phyloP scores from a whole-genome alignment of 2,329 filamentous ascomycete species.

The Botryosphaeria dothidea region DNA sequence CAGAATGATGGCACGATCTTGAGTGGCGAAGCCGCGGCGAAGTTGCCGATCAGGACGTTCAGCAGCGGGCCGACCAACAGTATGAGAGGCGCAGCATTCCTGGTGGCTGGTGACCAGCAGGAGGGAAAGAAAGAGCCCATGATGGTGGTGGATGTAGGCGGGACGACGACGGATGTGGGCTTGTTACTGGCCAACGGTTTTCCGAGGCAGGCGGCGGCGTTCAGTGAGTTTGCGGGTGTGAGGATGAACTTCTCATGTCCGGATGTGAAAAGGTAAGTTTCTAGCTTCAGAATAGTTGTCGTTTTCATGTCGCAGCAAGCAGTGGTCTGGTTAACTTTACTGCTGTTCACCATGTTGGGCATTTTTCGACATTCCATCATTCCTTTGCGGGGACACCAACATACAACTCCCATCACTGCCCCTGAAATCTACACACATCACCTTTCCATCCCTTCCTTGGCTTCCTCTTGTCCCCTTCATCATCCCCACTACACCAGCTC shows the following conservation, averaged over 20 bases:
- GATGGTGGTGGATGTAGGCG: slow-evolving; percentile 64
- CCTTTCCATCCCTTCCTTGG: too few relatives aligned
- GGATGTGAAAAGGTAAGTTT: slow-evolving; percentile 44
- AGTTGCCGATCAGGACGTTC: slow-evolving; percentile 62
- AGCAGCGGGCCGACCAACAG: slow-evolving; percentile 65
- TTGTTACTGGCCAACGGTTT: slow-evolving; percentile 61
- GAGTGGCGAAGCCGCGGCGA: slow-evolving; percentile 54
- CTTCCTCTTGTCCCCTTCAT: background rate
- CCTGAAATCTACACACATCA: too few relatives aligned
- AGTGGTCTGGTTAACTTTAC: too few relatives aligned
- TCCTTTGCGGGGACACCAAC: too few relatives aligned
- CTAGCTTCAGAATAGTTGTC: background rate
- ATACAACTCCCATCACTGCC: background rate
- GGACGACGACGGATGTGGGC: slow-evolving; percentile 65
- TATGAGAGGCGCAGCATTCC: slow-evolving; percentile 53
- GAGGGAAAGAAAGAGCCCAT: slow-evolving; percentile 25
- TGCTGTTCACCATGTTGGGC: too few relatives aligned
- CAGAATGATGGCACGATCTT: slow-evolving; percentile 66
- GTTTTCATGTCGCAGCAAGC: too few relatives aligned
- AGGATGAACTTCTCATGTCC: slow-evolving; percentile 53
- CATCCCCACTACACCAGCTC: background rate
- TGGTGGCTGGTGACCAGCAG: slow-evolving; percentile 41
- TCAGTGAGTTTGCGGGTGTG: slow-evolving; percentile 62
- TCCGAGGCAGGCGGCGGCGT: slow-evolving; percentile 62
- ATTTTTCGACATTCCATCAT: background rate